Evolutionary conservation across 2,329 filamentous ascomycete species (phyloP).

Genomic region (Echinosphaeria canescens): DNA sequence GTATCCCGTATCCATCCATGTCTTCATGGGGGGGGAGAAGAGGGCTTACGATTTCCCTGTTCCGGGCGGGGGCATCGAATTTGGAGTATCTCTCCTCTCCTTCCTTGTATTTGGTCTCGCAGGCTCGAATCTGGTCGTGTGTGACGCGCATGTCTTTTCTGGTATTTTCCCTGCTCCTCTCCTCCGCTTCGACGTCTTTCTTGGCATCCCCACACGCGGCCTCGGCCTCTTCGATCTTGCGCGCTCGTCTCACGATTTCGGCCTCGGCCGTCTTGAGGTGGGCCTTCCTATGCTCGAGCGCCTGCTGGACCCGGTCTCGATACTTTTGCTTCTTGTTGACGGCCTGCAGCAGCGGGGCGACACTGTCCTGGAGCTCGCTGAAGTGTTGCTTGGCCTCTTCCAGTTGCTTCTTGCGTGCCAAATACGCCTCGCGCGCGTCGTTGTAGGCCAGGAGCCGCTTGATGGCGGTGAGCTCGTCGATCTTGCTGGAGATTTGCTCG

Average conservation of each 20-base stretch:
- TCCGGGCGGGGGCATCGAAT: too few species aligned
- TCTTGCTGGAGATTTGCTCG: conserved; percentile 30
- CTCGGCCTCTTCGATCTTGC: conserved; percentile 19
- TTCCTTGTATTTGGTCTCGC: too few species aligned
- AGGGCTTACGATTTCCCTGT: too few species aligned
- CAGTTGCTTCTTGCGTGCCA: neutral
- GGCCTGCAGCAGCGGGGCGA: conserved; percentile 42
- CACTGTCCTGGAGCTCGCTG: conserved; percentile 24
- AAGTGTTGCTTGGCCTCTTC: neutral
- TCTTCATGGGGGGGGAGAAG: too few species aligned
- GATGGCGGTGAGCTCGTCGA: conserved; percentile 31
- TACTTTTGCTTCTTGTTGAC: conserved; percentile 73
- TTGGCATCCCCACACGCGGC: conserved; percentile 7
- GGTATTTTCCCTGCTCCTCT: neutral
- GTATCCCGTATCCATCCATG: too few species aligned
- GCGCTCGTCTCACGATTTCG: conserved; percentile 16
- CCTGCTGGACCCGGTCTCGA: conserved; percentile 30
- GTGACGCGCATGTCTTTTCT: too few species aligned
- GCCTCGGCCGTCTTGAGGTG: conserved; percentile 11
- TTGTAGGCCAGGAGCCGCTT: conserved; percentile 10
- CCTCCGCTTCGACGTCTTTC: conserved; percentile 15
- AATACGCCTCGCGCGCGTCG: neutral
- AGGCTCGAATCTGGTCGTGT: too few species aligned
- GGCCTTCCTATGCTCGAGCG: conserved; percentile 18
- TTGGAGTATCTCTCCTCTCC: too few species aligned